Base-by-base conservation (phyloP, 176 grass and related monocot species). In the Zizania latifolia region DNA sequence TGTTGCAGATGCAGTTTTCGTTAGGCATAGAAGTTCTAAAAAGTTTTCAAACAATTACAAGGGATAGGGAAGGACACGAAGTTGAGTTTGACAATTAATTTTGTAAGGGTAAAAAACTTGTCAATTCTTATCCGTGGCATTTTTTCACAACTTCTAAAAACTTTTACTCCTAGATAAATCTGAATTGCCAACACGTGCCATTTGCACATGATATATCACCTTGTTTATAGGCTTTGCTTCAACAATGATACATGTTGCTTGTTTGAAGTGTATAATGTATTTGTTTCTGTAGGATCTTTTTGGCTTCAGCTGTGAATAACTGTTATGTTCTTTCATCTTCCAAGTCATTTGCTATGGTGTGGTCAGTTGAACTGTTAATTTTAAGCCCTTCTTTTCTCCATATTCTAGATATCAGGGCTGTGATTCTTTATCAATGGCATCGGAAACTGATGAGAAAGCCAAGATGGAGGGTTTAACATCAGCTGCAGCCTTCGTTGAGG, bases 401-500 rank as follows among this genome's bases (percentile, higher is more conserved):
- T 27, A 62, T 68, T 88, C 44, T 71, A 50, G 51, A 62, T 75
- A 21, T 54, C 60, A 46, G 69, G 41, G 43, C 62, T 69, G 23
- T 44, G 55, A 60, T 57, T 46, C 31, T 19, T 34, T 79, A 69
- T 35, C 35, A 74, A 88, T 88, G 86, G 80, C 86, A 38, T 88
- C 80, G 44, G 86, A 13, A 75, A 83, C 75, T 70, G 82, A 86
- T 40, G 78, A 90, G 43, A 90, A 74, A 43, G 84, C 80, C 33
- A 89, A 92, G 58, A 88, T 94, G 76, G 95, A 98, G 79, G 63
- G 71, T 76, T 83, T 86, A 34, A 82, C 88, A 69, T 98, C 95
- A 22, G 45, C 95, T 16, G 86, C 76, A 9, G 91, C 95, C 71
- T 98, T 98, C 71, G 95, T 98, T 15, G 91, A 94, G 72, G 95